Percentiles rank a stretch among this genome's conserved stretches.
Conservation (phyloP, 441 rosid species). For the Isatis lusitanica region DNA sequence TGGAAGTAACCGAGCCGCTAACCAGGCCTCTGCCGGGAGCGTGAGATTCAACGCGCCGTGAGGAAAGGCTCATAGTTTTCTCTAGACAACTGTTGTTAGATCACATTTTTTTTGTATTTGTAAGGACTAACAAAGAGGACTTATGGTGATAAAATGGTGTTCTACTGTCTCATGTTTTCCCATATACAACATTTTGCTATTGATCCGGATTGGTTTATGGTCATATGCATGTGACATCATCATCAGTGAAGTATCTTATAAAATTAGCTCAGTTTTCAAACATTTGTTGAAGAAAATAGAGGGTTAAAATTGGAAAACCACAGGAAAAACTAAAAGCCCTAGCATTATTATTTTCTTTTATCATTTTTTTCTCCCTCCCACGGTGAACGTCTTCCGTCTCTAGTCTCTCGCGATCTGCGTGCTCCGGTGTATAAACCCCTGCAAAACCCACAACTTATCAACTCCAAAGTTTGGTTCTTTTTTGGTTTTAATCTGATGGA, state of each 20-base stretch:
- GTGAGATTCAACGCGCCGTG: slow-evolving; percentile 45
- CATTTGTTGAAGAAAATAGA: neutral
- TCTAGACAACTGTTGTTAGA: neutral
- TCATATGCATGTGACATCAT: too few species aligned
- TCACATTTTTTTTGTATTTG: neutral
- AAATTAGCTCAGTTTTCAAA: too few species aligned
- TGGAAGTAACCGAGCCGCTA: slow-evolving; percentile 90
- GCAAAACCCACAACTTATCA: neutral
- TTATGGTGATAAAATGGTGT: neutral
- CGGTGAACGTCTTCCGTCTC: neutral
- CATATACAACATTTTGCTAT: neutral
- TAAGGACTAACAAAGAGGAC: neutral
- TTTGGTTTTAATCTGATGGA: neutral
- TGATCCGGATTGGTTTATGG: neutral
- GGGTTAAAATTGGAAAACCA: slow-evolving; percentile 21
- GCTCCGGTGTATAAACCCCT: slow-evolving; percentile 10
- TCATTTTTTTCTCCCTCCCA: neutral
- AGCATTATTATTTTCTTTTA: neutral
- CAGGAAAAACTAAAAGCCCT: slow-evolving; percentile 1
- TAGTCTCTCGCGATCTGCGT: neutral
- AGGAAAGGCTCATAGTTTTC: neutral
- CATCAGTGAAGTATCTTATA: too few species aligned
- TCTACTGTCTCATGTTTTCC: neutral
- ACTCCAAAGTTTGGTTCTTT: neutral
- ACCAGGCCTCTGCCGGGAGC: slow-evolving; percentile 92